Conservation (phyloP, 2,329 filamentous ascomycete genomes). For the Aureobasidium pullulans region DNA sequence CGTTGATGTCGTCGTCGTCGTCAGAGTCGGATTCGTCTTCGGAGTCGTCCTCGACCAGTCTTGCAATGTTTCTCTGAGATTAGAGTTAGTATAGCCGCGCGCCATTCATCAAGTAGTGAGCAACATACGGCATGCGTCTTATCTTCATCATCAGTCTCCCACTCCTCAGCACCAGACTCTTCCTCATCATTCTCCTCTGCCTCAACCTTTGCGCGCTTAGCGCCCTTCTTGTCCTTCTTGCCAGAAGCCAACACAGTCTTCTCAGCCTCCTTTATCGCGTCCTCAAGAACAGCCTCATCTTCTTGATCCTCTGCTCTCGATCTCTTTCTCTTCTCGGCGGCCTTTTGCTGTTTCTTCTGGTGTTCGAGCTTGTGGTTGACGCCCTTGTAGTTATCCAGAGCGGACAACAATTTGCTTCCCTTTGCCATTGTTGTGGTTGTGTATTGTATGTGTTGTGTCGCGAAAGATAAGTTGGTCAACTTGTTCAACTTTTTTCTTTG, state of each 20-base stretch:
- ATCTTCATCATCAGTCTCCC: slow-evolving; percentile 28
- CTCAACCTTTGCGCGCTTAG: slow-evolving; percentile 17
- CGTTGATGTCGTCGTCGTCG: slow-evolving; percentile 22
- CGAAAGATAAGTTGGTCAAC: background rate
- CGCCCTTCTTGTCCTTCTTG: slow-evolving; percentile 18
- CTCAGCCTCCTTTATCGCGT: slow-evolving; percentile 22
- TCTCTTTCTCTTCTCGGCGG: slow-evolving; percentile 43
- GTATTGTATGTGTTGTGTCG: background rate
- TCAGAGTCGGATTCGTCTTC: slow-evolving; percentile 29
- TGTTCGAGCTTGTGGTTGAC: slow-evolving; percentile 69
- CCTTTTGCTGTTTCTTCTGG: slow-evolving; percentile 44
- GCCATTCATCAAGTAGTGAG: background rate
- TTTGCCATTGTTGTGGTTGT: slow-evolving; percentile 36
- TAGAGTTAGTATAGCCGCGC: background rate
- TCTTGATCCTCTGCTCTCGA: slow-evolving; percentile 24
- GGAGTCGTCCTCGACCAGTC: slow-evolving; percentile 11
- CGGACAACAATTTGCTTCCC: slow-evolving; percentile 49
- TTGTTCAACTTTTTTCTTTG: background rate
- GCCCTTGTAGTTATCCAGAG: slow-evolving; percentile 52
- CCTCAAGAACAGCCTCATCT: slow-evolving; percentile 23
- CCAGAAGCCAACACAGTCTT: slow-evolving; percentile 17
- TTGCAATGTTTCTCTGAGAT: slow-evolving; percentile 10
- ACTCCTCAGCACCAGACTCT: slow-evolving; percentile 16
- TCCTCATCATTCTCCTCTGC: slow-evolving; percentile 18
- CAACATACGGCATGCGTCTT: slow-evolving; percentile 20